Conservation (phyloP, 1,284 basidiomycete genomes). For the Melanopsichium pennsylvanicum region DNA sequence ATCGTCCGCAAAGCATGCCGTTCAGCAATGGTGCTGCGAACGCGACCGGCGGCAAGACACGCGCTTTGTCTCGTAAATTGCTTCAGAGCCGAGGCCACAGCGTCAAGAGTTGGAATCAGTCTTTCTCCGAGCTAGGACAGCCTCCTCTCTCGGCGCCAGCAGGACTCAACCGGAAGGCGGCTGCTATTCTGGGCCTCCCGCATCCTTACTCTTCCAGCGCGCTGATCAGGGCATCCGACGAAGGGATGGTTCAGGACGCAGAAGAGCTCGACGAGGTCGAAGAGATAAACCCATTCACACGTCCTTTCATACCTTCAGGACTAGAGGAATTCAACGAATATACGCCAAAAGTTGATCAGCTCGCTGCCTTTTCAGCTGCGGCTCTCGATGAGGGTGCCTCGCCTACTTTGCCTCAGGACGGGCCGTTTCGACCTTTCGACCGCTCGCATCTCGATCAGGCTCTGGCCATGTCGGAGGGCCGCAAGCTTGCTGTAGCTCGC, state of each 20-base stretch:
- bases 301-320: slow-evolving; percentile 12
- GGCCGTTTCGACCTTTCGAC: slow-evolving; percentile 16
- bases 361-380: slow-evolving; percentile 30
- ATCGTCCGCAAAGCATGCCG: slow-evolving; percentile 19
- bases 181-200: slow-evolving; percentile 33
- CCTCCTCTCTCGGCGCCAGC: not conserved
- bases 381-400: slow-evolving; percentile 33
- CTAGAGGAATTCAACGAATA: slow-evolving; percentile 33
- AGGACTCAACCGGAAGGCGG: slow-evolving; percentile 32
- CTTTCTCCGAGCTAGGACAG: slow-evolving; percentile 8
- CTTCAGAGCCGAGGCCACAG: slow-evolving; percentile 16
- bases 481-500: slow-evolving; percentile 25
- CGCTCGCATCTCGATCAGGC: slow-evolving; percentile 17
- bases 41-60: slow-evolving; percentile 12
- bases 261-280: slow-evolving; percentile 9
- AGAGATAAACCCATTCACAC: not conserved
- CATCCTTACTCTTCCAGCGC: slow-evolving; percentile 28
- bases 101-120: slow-evolving; percentile 17
- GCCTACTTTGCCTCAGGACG: slow-evolving; percentile 38
- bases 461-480: slow-evolving; percentile 24
- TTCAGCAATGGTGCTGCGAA: slow-evolving; percentile 1
- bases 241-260: slow-evolving; percentile 8
- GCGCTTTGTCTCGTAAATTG: slow-evolving; percentile 16
- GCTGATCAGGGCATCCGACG: not conserved
- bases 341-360: slow-evolving; percentile 29